These are phyloP conservation scores for Boletus barrowsii DNA, from an alignment of 768 basidiomycete species.

Conservation along the genomic window DNA sequence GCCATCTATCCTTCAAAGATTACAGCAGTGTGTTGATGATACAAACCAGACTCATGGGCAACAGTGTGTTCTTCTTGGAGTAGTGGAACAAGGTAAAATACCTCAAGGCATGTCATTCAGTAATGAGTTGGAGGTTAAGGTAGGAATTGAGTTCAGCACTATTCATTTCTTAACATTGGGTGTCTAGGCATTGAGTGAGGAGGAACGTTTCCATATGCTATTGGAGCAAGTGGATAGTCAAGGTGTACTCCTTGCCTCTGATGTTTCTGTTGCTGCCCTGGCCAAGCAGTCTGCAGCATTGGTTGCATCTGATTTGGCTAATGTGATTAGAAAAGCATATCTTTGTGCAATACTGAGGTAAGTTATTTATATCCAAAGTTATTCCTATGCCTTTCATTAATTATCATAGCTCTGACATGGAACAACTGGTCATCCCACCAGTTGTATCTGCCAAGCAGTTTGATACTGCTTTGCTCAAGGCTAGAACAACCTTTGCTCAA, in stretches of 20 bases:
- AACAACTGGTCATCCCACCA: constrained; percentile 9
- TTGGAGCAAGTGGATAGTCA: constrained; percentile 36
- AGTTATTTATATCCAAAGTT: neutral
- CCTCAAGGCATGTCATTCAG: constrained; percentile 76
- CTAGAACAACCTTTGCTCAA: constrained; percentile 78
- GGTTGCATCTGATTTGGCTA: constrained; percentile 74
- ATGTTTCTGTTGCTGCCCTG: constrained; percentile 69
- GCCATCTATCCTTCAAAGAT: constrained; percentile 48
- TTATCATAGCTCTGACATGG: constrained; percentile 1
- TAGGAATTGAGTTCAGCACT: constrained; percentile 26
- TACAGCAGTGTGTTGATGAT: constrained; percentile 61
- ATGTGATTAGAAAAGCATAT: constrained; percentile 61
- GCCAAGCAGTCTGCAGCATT: constrained; percentile 91
- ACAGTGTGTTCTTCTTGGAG: constrained; percentile 76
- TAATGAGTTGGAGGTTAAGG: constrained; percentile 77
- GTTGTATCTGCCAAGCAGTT: constrained; percentile 57
- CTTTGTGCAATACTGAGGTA: constrained; percentile 39
- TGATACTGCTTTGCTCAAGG: constrained; percentile 63
- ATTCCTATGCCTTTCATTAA: neutral
- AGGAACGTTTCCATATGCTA: constrained; percentile 65
- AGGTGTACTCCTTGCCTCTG: constrained; percentile 52
- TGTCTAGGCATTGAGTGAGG: constrained; percentile 74
- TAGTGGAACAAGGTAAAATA: constrained; percentile 61
- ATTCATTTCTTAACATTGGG: neutral
- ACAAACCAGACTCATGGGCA: constrained; percentile 60